phyloP scores from a whole-genome alignment of 139 green algal genomes.

The Auxenochlorella protothecoides region DNA sequence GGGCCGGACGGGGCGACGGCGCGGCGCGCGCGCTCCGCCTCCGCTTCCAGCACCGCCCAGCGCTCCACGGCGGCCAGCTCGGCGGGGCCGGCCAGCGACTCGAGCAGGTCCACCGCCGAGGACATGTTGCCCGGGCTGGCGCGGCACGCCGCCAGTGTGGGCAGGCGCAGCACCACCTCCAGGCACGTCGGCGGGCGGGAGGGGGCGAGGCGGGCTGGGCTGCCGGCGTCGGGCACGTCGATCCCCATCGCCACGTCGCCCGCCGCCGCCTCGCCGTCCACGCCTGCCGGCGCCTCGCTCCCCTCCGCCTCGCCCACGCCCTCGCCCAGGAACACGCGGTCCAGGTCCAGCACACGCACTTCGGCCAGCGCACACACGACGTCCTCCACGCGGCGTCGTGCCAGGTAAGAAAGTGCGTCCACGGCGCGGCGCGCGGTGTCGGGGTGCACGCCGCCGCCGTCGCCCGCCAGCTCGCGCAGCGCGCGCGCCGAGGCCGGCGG shows the following conservation, averaged over 20 bases:
- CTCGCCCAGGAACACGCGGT: neutral
- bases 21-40: no score
- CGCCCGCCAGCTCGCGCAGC: neutral
- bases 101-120: slow-evolving; percentile 39
- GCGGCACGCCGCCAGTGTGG: slow-evolving; percentile 37
- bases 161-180: slow-evolving; percentile 60
- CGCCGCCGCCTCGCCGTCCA: slow-evolving; percentile 40
- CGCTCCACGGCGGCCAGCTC: no score
- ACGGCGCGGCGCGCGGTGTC: neutral
- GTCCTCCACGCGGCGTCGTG: no score
- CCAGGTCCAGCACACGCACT: neutral
- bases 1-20: no score
- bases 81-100: no score
- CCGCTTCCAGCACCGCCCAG: no score
- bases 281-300: neutral
- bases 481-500: no score
- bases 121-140: slow-evolving; percentile 44
- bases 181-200: slow-evolving; percentile 19
- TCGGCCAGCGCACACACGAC: no score
- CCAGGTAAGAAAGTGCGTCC: no score
- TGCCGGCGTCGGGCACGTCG: neutral
- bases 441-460: neutral
- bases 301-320: neutral
- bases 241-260: neutral
- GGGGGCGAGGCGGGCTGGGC: no score